Evolutionary conservation across 2,329 filamentous ascomycete species (phyloP), one percentile per base, ranked within the genome.

Genomic region (Plectosphaerella sp.): DNA sequence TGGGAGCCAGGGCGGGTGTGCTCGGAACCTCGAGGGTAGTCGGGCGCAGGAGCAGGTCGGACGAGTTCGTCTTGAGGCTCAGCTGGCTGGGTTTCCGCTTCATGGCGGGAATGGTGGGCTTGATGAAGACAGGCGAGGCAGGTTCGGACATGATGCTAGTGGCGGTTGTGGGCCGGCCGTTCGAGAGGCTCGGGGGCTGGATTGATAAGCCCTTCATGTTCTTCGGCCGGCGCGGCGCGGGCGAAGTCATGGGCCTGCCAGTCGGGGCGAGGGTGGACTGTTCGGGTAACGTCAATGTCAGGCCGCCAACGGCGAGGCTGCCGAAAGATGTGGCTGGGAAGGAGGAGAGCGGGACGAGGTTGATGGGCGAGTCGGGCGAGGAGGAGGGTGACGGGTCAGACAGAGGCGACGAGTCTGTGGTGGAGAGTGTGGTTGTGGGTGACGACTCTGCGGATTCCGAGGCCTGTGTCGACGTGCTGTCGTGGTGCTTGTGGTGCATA

Each of bases 381-480:
- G 92, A 91, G 49, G 88, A 93, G 3, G 94, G 91, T 5, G 93
- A 97, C 8, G 90, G 87, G 62, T 97, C 93, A 28, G 92, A 92
- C 47, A 94, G 79, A 28, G 91, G 89, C 9, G 91, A 93, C 5
- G 92, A 95, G 71, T 96, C 93, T 57, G 93, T 90, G 18, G 91
- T 96, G 6, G 91, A 96, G 48, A 94, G 82, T 2, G 93, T 96
- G 4, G 92, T 97, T 8, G 93, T 97, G 1, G 94, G 94, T 9
- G 93, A 97, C 20, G 93, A 96, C 64, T 96, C 92, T 42, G 89
- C 89, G 1, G 94, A 97, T 58, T 89, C 90, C 15, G 88, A 89
- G 51, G 80, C 80, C 57, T 88, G 86, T 3, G 88, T 90, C 8
- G 87, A 92, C n/a, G 83, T 87, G 72, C 87, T 91, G 65, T 89